These are phyloP conservation scores for Spatholobus suberectus DNA, from an alignment of 306 rosid genomes.

Conservation along the genomic window DNA sequence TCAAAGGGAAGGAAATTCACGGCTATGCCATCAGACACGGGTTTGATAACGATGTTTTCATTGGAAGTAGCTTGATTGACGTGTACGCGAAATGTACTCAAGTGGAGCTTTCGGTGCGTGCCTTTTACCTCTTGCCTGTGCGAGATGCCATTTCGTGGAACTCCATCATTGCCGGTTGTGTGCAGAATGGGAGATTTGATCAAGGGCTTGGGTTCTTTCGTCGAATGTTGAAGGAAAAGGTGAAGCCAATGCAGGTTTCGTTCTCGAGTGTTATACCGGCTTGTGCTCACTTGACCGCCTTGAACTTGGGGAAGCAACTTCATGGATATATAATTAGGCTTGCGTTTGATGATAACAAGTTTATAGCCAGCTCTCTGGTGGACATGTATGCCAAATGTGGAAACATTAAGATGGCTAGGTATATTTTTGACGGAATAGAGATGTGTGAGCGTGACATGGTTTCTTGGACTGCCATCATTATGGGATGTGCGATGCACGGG, in stretches of 20 bases:
- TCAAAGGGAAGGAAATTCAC: conserved; percentile 89
- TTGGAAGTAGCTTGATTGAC: conserved; percentile 85
- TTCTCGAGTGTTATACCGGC: conserved; percentile 91
- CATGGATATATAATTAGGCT: conserved; percentile 72
- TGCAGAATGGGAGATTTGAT: conserved; percentile 81
- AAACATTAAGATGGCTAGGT: conserved; percentile 63
- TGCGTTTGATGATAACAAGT: conserved; percentile 65
- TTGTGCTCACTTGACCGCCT: conserved; percentile 81
- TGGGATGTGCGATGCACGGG: conserved; percentile 93
- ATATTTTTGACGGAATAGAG: conserved; percentile 63
- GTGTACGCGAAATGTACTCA: conserved; percentile 86
- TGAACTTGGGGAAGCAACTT: conserved; percentile 84
- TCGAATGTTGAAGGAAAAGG: conserved; percentile 63
- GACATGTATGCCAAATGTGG: conserved; percentile 98
- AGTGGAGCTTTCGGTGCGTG: conserved; percentile 53
- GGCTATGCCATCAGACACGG: conserved; percentile 71
- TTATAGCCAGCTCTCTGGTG: conserved; percentile 71
- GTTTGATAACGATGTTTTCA: conserved; percentile 67
- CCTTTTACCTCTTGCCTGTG: conserved; percentile 54
- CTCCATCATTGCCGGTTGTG: conserved; percentile 85
- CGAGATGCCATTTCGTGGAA: conserved; percentile 82
- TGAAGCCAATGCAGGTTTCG: conserved; percentile 65
- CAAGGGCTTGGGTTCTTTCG: conserved; percentile 66
- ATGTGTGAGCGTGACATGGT: conserved; percentile 78
- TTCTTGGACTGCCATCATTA: conserved; percentile 90